phyloP scores from a whole-genome alignment of 257 asterid species.

The Thymus quinquecostatus region DNA sequence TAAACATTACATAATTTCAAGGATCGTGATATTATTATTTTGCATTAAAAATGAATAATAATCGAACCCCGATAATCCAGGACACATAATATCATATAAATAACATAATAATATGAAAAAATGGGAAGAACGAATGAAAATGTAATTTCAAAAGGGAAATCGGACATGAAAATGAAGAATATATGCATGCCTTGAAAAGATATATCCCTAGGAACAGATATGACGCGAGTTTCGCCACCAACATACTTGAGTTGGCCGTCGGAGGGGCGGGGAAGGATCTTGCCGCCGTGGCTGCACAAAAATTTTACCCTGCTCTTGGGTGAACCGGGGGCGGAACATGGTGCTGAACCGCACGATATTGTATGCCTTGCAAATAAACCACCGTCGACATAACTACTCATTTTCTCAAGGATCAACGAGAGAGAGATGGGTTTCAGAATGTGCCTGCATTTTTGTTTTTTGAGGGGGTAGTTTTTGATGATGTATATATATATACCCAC shows the following conservation, averaged over 20 bases:
- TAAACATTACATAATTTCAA: background rate
- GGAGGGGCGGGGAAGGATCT: slow-evolving; percentile 73
- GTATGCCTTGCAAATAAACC: slow-evolving; percentile 8
- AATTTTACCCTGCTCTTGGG: slow-evolving; percentile 64
- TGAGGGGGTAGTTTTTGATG: background rate
- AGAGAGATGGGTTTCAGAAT: background rate
- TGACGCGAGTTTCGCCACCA: slow-evolving; percentile 93
- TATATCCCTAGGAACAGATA: slow-evolving; percentile 61
- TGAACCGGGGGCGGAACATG: slow-evolving; percentile 53
- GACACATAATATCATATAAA: background rate
- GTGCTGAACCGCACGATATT: slow-evolving; percentile 35
- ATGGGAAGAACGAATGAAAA: background rate
- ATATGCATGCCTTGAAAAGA: slow-evolving; percentile 51
- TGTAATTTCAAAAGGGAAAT: background rate
- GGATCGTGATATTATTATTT: background rate
- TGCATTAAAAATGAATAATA: background rate
- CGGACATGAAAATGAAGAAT: background rate
- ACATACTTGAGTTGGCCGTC: slow-evolving; percentile 79
- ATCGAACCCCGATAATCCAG: background rate
- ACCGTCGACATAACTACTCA: slow-evolving; percentile 12
- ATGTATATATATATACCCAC: background rate
- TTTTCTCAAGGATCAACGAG: slow-evolving; percentile 2
- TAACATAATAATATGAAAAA: background rate
- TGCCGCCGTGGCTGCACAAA: slow-evolving; percentile 88
- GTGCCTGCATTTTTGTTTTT: background rate